A percentile compares a stretch with the other conserved stretches of the same genome.
These are phyloP conservation scores for Cubamyces sp. DNA, from an alignment of 768 basidiomycete species.

Conservation along the genomic window DNA sequence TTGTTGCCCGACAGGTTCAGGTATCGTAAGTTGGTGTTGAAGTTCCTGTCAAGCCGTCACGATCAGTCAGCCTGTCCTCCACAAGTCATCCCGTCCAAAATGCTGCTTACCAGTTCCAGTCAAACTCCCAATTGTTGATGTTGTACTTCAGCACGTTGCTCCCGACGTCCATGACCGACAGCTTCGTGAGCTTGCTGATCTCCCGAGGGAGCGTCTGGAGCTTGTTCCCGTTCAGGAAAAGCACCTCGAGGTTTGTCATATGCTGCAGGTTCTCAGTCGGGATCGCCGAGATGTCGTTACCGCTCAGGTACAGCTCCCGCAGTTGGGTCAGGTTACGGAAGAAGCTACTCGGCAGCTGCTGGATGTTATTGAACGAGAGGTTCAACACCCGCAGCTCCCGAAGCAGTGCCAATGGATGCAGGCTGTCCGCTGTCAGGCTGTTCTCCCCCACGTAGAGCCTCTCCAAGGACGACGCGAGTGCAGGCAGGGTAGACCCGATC, in stretches of 20 bases:
- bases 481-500: constrained; percentile 44
- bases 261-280: constrained; percentile 87
- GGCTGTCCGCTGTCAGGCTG: constrained; percentile 74
- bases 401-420: constrained; percentile 75
- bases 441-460: constrained; percentile 92
- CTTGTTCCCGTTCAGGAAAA: constrained; percentile 94
- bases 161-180: constrained; percentile 88
- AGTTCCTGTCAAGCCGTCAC: constrained; percentile 70
- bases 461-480: constrained; percentile 72
- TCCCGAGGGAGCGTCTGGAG: constrained; percentile 92
- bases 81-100: background rate
- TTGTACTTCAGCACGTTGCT: constrained; percentile 96
- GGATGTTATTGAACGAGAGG: constrained; percentile 92
- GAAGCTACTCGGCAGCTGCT: constrained; percentile 80
- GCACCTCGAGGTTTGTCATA: constrained; percentile 65
- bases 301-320: constrained; percentile 90
- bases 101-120: constrained; percentile 94
- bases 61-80: background rate
- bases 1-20: constrained; percentile 98
- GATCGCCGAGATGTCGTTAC: constrained; percentile 90
- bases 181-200: constrained; percentile 75
- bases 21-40: constrained; percentile 90
- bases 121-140: constrained; percentile 97
- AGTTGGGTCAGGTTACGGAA: constrained; percentile 71
- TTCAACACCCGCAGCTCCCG: constrained; percentile 83